Conservation (phyloP, 2,329 filamentous ascomycete genomes). For the Fusarium anthophilum region DNA sequence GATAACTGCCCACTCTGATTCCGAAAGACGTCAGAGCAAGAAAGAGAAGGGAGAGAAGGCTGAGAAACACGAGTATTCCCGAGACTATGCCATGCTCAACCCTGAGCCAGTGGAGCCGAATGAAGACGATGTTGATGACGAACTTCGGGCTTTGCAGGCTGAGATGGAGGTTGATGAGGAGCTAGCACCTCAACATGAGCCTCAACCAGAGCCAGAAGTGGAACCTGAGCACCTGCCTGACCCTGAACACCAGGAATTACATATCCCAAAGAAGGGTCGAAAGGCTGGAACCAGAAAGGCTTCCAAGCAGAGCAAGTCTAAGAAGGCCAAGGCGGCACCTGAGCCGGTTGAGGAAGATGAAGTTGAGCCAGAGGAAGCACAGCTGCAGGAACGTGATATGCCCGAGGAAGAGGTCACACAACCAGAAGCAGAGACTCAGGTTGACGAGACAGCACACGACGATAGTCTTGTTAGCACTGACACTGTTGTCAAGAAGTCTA, state of each 20-base stretch:
- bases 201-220: constrained; percentile 15
- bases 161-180: constrained; percentile 56
- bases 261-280: constrained; percentile 63
- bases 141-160: constrained; percentile 59
- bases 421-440: constrained; percentile 26
- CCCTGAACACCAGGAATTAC: constrained; percentile 48
- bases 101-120: constrained; percentile 55
- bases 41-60: constrained; percentile 43
- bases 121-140: constrained; percentile 61
- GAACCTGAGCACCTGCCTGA: constrained; percentile 18
- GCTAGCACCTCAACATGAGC: constrained; percentile 7
- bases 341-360: constrained; percentile 38
- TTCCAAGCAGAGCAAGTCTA: constrained; percentile 61
- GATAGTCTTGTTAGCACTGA: constrained; percentile 54
- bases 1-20: constrained; percentile 57
- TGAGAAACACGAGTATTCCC: constrained; percentile 43
- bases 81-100: constrained; percentile 63
- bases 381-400: constrained; percentile 7
- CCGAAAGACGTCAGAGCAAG: constrained; percentile 51
- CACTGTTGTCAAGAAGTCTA: constrained; percentile 53
- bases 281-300: constrained; percentile 62
- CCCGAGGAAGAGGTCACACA: neutral
- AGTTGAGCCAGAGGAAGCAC: constrained; percentile 10
- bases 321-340: constrained; percentile 53
- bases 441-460: constrained; percentile 46